Evolutionary conservation across 2,329 filamentous ascomycete species (phyloP).

Genomic region (Aspergillus hiratsukae): DNA sequence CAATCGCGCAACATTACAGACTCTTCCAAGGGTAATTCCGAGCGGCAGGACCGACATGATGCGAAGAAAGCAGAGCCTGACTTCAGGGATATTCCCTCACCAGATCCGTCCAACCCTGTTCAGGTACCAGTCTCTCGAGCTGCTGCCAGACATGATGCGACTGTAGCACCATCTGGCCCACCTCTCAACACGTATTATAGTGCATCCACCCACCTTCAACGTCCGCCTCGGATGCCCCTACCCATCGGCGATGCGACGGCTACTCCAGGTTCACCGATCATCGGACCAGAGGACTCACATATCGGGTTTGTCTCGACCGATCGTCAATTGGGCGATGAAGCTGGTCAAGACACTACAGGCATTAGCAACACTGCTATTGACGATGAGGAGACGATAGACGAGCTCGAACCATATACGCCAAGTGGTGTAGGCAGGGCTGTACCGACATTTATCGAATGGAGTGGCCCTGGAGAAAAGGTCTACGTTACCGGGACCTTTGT

Average conservation of each 20-base stretch:
- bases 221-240: conserved; percentile 82
- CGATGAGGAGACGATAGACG: conserved; percentile 74
- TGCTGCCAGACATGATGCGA: conserved; percentile 24
- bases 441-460: conserved; percentile 82
- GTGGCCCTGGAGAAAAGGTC: conserved; percentile 74
- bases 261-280: conserved; percentile 84
- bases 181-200: conserved; percentile 47
- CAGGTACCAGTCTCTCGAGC: conserved; percentile 34
- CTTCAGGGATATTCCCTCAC: conserved; percentile 24
- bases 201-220: conserved; percentile 39
- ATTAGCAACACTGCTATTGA: conserved; percentile 53
- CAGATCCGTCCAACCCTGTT: conserved; percentile 36
- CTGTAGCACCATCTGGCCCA: conserved; percentile 40
- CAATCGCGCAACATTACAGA: conserved; percentile 38
- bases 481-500: conserved; percentile 98
- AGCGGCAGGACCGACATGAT: conserved; percentile 21
- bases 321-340: conserved; percentile 44
- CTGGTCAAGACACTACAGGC: conserved; percentile 54
- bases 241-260: conserved; percentile 90
- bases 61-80: conserved; percentile 19
- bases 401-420: conserved; percentile 60
- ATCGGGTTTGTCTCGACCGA: conserved; percentile 44
- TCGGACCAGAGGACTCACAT: conserved; percentile 61
- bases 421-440: conserved; percentile 74
- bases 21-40: conserved; percentile 19